Conservation (phyloP, 148 eudicot genomes). For the Persicaria tinctoria region DNA sequence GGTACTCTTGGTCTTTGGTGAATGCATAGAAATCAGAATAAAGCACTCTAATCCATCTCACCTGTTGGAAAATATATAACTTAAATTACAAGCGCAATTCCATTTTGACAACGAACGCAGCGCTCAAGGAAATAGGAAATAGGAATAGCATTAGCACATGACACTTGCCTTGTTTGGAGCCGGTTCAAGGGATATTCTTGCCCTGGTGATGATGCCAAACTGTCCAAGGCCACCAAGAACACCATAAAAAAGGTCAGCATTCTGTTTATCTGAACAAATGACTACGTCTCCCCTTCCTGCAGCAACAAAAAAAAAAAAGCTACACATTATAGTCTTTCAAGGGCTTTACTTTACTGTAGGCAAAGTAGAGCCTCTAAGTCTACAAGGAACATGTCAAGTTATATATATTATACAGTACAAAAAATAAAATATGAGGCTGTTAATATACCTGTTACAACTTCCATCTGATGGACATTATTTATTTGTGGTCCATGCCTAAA, state of each 20-base stretch:
- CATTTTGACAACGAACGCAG: not conserved
- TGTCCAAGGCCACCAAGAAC: conserved; percentile 68
- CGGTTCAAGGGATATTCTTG: conserved; percentile 42
- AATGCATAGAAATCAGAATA: conserved; percentile 68
- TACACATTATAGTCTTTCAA: not conserved
- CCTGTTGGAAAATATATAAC: conserved; percentile 35
- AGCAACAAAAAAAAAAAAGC: not conserved
- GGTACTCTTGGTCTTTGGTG: conserved; percentile 76
- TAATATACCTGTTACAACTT: conserved; percentile 50
- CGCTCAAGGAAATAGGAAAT: not conserved
- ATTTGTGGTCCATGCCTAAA: conserved; percentile 56
- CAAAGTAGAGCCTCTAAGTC: no score
- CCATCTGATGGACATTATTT: conserved; percentile 49
- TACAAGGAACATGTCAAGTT: not conserved
- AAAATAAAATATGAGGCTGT: no score
- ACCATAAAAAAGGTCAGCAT: conserved; percentile 39
- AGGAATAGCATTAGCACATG: not conserved
- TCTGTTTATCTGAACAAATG: conserved; percentile 35
- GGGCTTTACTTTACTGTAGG: not conserved
- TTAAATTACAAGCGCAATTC: not conserved
- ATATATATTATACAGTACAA: not conserved
- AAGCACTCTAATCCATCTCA: conserved; percentile 85
- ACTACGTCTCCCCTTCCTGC: conserved; percentile 51
- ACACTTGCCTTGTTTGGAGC: conserved; percentile 44
- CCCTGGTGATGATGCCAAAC: conserved; percentile 59